Evolutionary conservation across 805 yeast genomes (phyloP), one percentile per base, ranked within the genome.

Genomic region (Yarrowia phangngaensis): DNA sequence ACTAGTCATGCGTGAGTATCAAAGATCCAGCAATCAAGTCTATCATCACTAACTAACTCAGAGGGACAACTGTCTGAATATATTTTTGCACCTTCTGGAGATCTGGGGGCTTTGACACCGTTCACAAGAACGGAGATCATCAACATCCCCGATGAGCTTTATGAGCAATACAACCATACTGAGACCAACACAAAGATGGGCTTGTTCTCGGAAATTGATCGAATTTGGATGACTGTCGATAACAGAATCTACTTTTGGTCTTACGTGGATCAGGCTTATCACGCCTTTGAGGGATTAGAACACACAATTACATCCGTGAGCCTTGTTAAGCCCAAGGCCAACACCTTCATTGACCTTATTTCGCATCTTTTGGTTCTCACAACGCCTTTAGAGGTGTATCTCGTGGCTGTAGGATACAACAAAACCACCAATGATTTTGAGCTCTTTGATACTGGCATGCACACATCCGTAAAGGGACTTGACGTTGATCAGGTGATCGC

Each of bases 221-320:
- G 95, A 52, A 79, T 89, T 11, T 92, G 97, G 96, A 74, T 90
- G 23, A 78, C 83, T 3, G 77, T 81, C 23, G 97, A 87, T 60
- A 82, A 82, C 61, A 82, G 83, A 58, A 70, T 90, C 58, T 76
- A 84, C 24, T 71, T 94, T 17, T 92, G 97, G 97, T 82, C 88
- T 63, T 79, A 82, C 60, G 59, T 67, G 7, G 76, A 74, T 51
- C 71, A 78, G 9, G 90, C 83, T 52, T 84, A 79, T 60, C 80
- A 80, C 57, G 78, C 87, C 7, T 83, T 90, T 45, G 97, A 87
- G 61, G 94, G 83, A 55, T 75, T 88, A 54, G 74, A 78, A 48
- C 85, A 84, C 56, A 76, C 92, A 2, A 86, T 92, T 40, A 68
- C 84, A 47, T 73, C 85, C 11, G 90, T 88, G 14, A 75, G 77